These are phyloP conservation scores for Trichoderma parareesei DNA, from an alignment of 495 filamentous ascomycete genomes.

Conservation along the genomic window DNA sequence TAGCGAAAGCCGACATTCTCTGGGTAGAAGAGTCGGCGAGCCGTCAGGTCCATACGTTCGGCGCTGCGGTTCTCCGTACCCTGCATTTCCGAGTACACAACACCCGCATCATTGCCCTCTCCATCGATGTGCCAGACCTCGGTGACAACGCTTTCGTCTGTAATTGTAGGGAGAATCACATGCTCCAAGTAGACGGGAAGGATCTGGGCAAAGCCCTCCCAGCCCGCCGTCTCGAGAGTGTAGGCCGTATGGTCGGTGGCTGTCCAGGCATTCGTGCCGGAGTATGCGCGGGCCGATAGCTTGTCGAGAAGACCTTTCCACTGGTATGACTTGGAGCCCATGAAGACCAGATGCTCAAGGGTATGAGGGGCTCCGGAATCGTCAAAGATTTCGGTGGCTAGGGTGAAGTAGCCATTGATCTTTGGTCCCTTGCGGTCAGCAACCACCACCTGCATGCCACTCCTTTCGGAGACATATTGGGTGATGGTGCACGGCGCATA, in stretches of 20 bases:
- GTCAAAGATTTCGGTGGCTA: slow-evolving; percentile 96
- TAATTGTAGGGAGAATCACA: slow-evolving; percentile 81
- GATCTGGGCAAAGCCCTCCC: slow-evolving; percentile 92
- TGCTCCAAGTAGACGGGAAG: slow-evolving; percentile 95
- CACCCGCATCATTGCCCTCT: slow-evolving; percentile 87
- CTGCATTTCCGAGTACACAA: slow-evolving; percentile 99
- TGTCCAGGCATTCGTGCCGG: slow-evolving; percentile 93
- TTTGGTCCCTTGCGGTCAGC: slow-evolving; percentile 90
- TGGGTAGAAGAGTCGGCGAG: slow-evolving; percentile 74
- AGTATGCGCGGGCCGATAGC: slow-evolving; percentile 86
- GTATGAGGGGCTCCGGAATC: slow-evolving; percentile 95
- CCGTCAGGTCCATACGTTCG: slow-evolving; percentile 77
- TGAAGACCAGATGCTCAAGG: slow-evolving; percentile 92
- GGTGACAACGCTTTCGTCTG: slow-evolving; percentile 86
- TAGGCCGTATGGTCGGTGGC: slow-evolving; percentile 95
- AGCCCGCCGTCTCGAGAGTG: slow-evolving; percentile 86
- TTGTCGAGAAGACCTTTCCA: slow-evolving; percentile 96
- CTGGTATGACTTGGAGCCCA: slow-evolving; percentile 89
- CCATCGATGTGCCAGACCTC: slow-evolving; percentile 96
- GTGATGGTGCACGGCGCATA: slow-evolving; percentile 80
- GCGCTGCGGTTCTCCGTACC: slow-evolving; percentile 74
- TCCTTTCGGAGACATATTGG: slow-evolving; percentile 71
- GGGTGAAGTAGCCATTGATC: slow-evolving; percentile 84
- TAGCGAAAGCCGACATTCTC: slow-evolving; percentile 87
- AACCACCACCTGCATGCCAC: slow-evolving; percentile 88